Base-by-base conservation (phyloP, 306 rosid genomes). In the Senna siamea region DNA sequence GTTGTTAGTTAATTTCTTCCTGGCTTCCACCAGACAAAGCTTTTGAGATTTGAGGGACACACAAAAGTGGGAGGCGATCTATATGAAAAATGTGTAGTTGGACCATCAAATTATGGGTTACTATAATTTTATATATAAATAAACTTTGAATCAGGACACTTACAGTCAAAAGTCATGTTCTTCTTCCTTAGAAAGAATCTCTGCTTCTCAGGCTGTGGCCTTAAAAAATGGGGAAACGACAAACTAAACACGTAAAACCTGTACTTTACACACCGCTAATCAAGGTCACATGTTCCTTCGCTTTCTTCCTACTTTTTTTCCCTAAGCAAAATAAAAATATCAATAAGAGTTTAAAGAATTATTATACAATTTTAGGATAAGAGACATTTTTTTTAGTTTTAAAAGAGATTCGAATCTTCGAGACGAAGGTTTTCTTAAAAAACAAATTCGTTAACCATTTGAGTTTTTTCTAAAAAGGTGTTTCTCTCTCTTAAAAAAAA, bases 241-340 rank as follows among this genome's bases (percentile, higher is more conserved):
- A 85, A 48, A 34, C 13, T 68, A 61, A 74, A 77, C 60, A 77
- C 83, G 83, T 60, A 43, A 69, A 72, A 55, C 79, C 76, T 84
- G 43, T 83, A 4, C 80, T 69, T 59, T 6, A 61, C 46, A 10
- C 75, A 53, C 88, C 91, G 94, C 78, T 82, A 87, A 85, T 89
- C 85, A 83, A 86, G 94, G 84, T 74, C 41, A 76, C 88, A 79
- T 85, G 88, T 77, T 79, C 85, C 87, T 76, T 73, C 77, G 37
- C 70, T 41, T 53, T 73, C 79, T 40, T 83, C 72, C 77, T 55
- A 75, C 77, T 23, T 7, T 11, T 20, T 30, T 5, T 32, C 2
- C 54, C 17, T 12, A 1, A 37, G 3, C 30, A 26, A 26, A 26
- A 26, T 26, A 26, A 26, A 26, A 26, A n/a, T n/a, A n/a, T n/a